These are phyloP conservation scores for Rhodotorula sp. DNA, from an alignment of 1,284 basidiomycete species.

Conservation along the genomic window DNA sequence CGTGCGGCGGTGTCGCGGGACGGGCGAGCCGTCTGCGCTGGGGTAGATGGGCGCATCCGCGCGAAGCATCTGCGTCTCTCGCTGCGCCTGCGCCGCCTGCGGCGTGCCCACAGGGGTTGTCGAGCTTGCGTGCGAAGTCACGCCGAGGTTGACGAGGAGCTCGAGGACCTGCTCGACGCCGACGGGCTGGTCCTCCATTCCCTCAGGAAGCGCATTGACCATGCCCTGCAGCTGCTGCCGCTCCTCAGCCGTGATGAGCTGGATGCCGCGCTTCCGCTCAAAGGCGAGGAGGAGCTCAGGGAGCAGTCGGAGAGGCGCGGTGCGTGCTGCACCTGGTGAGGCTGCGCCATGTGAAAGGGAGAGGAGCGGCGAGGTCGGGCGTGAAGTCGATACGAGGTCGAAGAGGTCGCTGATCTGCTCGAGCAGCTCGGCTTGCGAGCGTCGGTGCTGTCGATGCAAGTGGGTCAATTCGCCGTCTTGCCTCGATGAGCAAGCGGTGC, in stretches of 20 bases:
- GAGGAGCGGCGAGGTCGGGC: slow-evolving; percentile 18
- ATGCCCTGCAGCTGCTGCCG: slow-evolving; percentile 8
- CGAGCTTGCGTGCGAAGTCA: background rate
- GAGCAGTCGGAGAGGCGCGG: slow-evolving; percentile 21
- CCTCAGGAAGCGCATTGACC: slow-evolving; percentile 4
- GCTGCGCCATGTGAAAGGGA: background rate
- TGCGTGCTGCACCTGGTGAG: background rate
- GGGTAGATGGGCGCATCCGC: background rate
- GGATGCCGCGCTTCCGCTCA: slow-evolving; percentile 24
- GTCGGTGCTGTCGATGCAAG: slow-evolving; percentile 11
- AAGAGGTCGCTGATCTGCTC: slow-evolving; percentile 33
- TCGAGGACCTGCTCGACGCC: slow-evolving; percentile 28
- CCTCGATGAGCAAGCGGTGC: background rate
- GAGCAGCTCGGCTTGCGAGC: slow-evolving; percentile 28
- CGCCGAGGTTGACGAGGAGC: slow-evolving; percentile 22
- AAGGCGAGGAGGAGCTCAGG: slow-evolving; percentile 31
- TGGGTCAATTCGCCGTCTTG: too few species aligned
- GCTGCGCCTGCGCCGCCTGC: too few species aligned
- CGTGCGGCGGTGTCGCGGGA: slow-evolving; percentile 8
- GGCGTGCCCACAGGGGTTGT: too few species aligned
- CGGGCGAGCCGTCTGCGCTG: slow-evolving; percentile 13
- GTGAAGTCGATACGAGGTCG: slow-evolving; percentile 21
- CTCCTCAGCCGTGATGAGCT: slow-evolving; percentile 23
- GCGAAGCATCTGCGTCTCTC: slow-evolving; percentile 6
- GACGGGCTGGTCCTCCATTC: slow-evolving; percentile 18